These are phyloP conservation scores for Boechera stricta DNA, from an alignment of 345 rosid species.

Conservation along the genomic window DNA sequence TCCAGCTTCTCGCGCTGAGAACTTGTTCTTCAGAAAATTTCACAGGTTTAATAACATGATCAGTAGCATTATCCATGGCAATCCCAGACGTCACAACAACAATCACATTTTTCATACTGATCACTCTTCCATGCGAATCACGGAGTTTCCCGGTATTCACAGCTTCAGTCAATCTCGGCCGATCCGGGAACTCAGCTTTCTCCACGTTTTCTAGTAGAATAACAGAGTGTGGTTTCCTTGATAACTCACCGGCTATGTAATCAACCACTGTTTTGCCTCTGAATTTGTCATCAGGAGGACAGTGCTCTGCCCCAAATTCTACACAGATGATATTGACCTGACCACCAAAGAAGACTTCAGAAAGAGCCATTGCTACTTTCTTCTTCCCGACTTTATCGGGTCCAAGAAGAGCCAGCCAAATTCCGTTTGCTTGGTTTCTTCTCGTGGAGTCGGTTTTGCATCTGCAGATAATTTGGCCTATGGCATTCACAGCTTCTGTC, in stretches of 20 bases:
- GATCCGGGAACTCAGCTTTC: slow-evolving; percentile 58
- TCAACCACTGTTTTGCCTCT: slow-evolving; percentile 62
- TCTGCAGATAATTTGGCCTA: slow-evolving; percentile 53
- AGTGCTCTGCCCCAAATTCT: slow-evolving; percentile 54
- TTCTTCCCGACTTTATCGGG: slow-evolving; percentile 70
- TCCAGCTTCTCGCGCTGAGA: slow-evolving; percentile 59
- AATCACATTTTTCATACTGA: slow-evolving; percentile 51
- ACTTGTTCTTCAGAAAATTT: slow-evolving; percentile 57
- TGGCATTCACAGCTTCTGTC: slow-evolving; percentile 58
- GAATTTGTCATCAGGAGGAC: slow-evolving; percentile 39
- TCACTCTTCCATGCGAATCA: slow-evolving; percentile 59
- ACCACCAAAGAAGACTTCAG: slow-evolving; percentile 60
- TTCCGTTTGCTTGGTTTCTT: slow-evolving; percentile 42
- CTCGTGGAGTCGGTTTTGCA: slow-evolving; percentile 50
- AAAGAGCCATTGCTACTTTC: slow-evolving; percentile 62
- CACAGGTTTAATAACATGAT: slow-evolving; percentile 9
- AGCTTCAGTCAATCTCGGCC: slow-evolving; percentile 56
- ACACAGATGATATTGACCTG: slow-evolving; percentile 49
- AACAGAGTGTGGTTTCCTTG: slow-evolving; percentile 59
- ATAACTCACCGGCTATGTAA: slow-evolving; percentile 56
- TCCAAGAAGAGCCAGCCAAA: slow-evolving; percentile 75
- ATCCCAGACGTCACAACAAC: slow-evolving; percentile 49
- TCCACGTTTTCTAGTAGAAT: slow-evolving; percentile 73
- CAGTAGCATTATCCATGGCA: slow-evolving; percentile 26
- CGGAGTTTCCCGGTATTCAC: slow-evolving; percentile 60